Evolutionary conservation across 345 rosid genomes (phyloP).

Genomic region (Eucalyptus leucophloia): DNA sequence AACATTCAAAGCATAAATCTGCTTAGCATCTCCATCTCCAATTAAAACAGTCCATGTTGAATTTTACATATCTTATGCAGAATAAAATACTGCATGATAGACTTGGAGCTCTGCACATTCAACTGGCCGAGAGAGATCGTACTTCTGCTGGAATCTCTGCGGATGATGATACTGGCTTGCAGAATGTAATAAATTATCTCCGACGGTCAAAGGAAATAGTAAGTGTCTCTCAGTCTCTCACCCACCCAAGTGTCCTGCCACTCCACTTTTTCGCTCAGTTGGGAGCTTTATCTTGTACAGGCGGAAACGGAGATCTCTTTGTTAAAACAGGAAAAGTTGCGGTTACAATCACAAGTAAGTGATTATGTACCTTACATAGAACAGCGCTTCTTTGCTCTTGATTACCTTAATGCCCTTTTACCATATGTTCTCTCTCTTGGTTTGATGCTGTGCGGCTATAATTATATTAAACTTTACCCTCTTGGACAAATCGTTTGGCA

Average conservation of each 20-base stretch:
- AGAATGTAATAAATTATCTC: constrained; percentile 73
- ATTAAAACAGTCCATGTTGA: not conserved
- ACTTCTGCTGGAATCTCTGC: constrained; percentile 33
- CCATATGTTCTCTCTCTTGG: not conserved
- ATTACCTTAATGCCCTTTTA: not conserved
- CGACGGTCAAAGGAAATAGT: constrained; percentile 85
- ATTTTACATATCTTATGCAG: not conserved
- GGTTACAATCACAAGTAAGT: constrained; percentile 82
- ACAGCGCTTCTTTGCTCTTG: not conserved
- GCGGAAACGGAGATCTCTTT: constrained; percentile 90
- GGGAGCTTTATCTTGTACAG: constrained; percentile 20
- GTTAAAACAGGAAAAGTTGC: constrained; percentile 80
- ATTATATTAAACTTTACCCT: not conserved
- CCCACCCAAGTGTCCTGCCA: not conserved
- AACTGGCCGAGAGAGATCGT: constrained; percentile 65
- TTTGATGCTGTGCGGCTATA: not conserved
- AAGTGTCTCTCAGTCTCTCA: constrained; percentile 4
- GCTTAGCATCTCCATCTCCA: not conserved
- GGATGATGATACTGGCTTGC: constrained; percentile 54
- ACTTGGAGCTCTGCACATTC: constrained; percentile 80
- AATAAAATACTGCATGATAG: constrained; percentile 58
- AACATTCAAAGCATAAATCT: not conserved
- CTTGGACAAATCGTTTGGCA: not conserved
- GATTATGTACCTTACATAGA: not conserved
- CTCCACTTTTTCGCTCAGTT: not conserved